Conservation (phyloP, 2,329 filamentous ascomycete species). For the Juglanconis sp. region DNA sequence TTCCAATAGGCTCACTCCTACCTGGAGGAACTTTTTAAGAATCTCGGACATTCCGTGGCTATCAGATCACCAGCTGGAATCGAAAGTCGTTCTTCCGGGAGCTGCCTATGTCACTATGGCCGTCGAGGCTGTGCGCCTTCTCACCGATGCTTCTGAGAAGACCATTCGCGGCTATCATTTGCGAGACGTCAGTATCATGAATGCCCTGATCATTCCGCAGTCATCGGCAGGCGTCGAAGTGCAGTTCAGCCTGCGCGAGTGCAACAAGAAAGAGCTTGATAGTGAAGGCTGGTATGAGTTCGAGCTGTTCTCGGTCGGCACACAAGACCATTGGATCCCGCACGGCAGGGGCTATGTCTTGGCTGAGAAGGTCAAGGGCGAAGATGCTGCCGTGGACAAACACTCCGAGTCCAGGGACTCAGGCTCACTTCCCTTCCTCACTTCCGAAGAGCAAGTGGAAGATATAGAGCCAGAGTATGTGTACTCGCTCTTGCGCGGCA, state of each 20-base stretch:
- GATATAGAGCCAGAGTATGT: slow-evolving; percentile 20
- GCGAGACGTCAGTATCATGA: not conserved
- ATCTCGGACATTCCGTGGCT: not conserved
- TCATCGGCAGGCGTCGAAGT: not conserved
- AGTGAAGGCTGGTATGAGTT: slow-evolving; percentile 1
- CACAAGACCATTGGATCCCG: not conserved
- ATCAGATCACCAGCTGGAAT: slow-evolving; percentile 20
- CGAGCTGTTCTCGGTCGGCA: not conserved
- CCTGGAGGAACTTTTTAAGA: slow-evolving; percentile 28
- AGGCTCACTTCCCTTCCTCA: too few relatives aligned
- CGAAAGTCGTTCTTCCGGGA: slow-evolving; percentile 21
- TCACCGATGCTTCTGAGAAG: slow-evolving; percentile 29
- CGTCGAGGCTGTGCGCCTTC: slow-evolving; percentile 29
- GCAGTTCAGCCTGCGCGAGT: not conserved
- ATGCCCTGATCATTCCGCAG: not conserved
- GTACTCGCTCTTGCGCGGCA: slow-evolving; percentile 13
- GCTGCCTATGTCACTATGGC: slow-evolving; percentile 17
- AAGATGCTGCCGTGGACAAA: too few relatives aligned
- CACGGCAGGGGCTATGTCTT: slow-evolving; percentile 31
- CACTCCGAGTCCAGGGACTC: not conserved
- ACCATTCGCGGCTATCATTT: not conserved
- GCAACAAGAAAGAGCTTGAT: not conserved
- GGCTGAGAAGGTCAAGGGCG: slow-evolving; percentile 22
- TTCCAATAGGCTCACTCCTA: slow-evolving; percentile 27
- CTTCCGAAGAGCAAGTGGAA: too few relatives aligned